Conservation (phyloP, 2,329 filamentous ascomycete genomes). For the Aureobasidium sp. region DNA sequence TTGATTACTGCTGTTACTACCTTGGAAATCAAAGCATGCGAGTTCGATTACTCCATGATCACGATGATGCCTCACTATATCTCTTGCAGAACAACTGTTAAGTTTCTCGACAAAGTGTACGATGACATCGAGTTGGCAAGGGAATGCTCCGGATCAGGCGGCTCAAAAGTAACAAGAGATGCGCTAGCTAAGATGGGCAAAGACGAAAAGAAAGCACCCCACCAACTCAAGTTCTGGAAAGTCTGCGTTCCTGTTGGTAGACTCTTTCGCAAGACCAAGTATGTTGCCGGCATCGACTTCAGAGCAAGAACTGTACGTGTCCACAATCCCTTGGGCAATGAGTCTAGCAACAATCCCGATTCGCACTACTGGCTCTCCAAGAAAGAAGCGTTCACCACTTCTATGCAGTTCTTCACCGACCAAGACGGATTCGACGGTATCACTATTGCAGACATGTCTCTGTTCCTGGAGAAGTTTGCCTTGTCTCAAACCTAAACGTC, state of each 20-base stretch:
- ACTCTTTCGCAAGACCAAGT: background rate
- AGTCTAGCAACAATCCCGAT: background rate
- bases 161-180: no score
- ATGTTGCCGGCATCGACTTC: background rate
- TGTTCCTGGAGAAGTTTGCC: background rate
- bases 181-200: background rate
- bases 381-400: background rate
- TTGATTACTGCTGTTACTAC: background rate
- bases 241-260: background rate
- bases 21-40: background rate
- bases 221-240: background rate
- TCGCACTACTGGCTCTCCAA: no score
- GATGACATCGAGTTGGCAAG: no score
- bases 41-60: background rate
- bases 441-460: background rate
- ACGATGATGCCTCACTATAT: background rate
- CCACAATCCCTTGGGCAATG: background rate
- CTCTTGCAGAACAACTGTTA: background rate
- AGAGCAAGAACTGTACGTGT: background rate
- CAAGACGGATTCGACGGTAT: background rate
- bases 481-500: background rate
- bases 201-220: background rate
- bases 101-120: no score
- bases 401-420: background rate
- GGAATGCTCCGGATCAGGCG: no score